A percentile compares a stretch with the other conserved stretches of the same genome.
These are phyloP conservation scores for Acanthamoeba castellanii DNA, from an alignment of 208 protist genomes.

Conservation along the genomic window DNA sequence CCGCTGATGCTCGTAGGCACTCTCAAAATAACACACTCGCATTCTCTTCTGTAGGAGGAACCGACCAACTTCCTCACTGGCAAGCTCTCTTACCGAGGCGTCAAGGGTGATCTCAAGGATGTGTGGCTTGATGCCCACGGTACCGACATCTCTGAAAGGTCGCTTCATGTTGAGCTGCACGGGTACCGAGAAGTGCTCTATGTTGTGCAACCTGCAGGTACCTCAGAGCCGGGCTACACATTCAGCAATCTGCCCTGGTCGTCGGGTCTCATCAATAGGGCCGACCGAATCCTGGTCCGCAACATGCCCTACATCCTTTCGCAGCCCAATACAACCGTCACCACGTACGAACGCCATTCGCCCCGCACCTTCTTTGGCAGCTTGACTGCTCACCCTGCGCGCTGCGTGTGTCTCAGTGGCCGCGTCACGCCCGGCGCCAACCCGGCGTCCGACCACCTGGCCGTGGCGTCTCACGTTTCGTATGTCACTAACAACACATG, in stretches of 20 bases:
- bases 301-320: background rate
- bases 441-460: constrained; percentile 5
- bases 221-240: constrained; percentile 15
- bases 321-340: constrained; percentile 7
- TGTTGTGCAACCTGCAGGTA: background rate
- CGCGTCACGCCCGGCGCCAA: background rate
- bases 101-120: constrained; percentile 18
- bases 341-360: background rate
- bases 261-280: constrained; percentile 37
- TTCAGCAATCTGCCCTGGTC: constrained; percentile 70
- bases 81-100: background rate
- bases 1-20: no score
- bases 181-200: background rate
- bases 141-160: background rate
- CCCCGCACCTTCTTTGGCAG: background rate
- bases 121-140: constrained; percentile 2
- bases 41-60: background rate
- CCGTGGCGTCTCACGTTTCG: background rate
- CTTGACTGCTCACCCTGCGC: background rate
- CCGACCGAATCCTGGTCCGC: constrained; percentile 21
- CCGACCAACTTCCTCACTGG: constrained; percentile 54
- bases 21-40: background rate
- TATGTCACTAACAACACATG: background rate
- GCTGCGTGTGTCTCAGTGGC: background rate
- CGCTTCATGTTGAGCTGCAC: background rate